These are phyloP conservation scores for Populus hybrid DNA, from an alignment of 441 rosid species.

Conservation along the genomic window DNA sequence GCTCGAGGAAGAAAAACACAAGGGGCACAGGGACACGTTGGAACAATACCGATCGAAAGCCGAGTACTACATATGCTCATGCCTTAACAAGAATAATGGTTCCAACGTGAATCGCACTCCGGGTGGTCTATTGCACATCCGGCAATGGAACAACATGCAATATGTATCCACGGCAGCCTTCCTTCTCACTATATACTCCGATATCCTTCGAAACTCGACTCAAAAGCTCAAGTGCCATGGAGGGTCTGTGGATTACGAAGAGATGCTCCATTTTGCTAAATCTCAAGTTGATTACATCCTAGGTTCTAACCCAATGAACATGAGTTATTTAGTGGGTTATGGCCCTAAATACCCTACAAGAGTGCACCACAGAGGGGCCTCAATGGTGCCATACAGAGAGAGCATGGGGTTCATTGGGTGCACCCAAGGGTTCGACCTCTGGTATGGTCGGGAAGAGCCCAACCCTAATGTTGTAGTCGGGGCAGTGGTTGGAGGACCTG, in stretches of 20 bases:
- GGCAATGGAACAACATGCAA: slow-evolving; percentile 99
- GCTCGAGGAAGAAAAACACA: slow-evolving; percentile 49
- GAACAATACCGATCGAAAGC: slow-evolving; percentile 71
- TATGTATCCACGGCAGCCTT: slow-evolving; percentile 79
- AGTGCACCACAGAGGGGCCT: slow-evolving; percentile 92
- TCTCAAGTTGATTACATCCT: slow-evolving; percentile 81
- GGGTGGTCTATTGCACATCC: slow-evolving; percentile 69
- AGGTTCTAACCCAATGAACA: slow-evolving; percentile 84
- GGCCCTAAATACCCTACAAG: slow-evolving; percentile 65
- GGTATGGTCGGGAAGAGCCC: slow-evolving; percentile 60
- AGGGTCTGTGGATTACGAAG: slow-evolving; percentile 42
- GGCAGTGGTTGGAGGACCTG: slow-evolving; percentile 93
- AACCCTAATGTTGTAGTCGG: slow-evolving; percentile 85
- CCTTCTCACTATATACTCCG: slow-evolving; percentile 74
- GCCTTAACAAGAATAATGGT: slow-evolving; percentile 62
- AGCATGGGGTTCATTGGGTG: slow-evolving; percentile 88
- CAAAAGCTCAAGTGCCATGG: slow-evolving; percentile 42
- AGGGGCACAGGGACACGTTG: slow-evolving; percentile 34
- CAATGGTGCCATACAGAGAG: slow-evolving; percentile 69
- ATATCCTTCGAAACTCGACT: slow-evolving; percentile 42
- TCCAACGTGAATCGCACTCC: slow-evolving; percentile 63
- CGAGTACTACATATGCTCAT: slow-evolving; percentile 75
- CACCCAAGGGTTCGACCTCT: slow-evolving; percentile 83
- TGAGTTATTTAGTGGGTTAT: slow-evolving; percentile 82
- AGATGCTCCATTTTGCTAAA: slow-evolving; percentile 54